Evolutionary conservation across 2,329 filamentous ascomycete genomes (phyloP).

Genomic region (Xylaria sp.): DNA sequence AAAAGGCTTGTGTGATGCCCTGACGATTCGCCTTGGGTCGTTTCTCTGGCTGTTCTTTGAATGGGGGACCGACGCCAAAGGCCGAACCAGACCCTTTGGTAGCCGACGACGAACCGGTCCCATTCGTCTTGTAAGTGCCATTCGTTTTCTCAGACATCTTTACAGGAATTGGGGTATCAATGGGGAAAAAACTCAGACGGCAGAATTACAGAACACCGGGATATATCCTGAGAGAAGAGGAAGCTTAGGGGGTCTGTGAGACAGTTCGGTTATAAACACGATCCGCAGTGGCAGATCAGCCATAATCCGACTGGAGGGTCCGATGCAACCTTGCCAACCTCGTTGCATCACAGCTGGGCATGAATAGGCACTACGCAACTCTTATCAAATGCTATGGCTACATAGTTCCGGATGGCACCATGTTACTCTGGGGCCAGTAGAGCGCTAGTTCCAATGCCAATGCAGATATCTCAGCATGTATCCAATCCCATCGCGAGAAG

Average conservation of each 20-base stretch:
- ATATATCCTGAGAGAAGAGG: not conserved
- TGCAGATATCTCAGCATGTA: conserved; percentile 36
- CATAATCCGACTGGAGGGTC: conserved; percentile 18
- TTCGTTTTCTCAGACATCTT: conserved; percentile 40
- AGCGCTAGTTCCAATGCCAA: conserved; percentile 35
- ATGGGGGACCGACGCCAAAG: conserved; percentile 36
- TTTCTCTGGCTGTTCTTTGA: conserved; percentile 39
- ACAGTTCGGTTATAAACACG: conserved; percentile 31
- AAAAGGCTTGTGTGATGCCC: conserved; percentile 51
- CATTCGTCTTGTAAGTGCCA: conserved; percentile 32
- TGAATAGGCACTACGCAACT: conserved; percentile 9
- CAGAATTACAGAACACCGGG: conserved; percentile 7
- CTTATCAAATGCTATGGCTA: conserved; percentile 21
- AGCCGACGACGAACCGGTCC: conserved; percentile 35
- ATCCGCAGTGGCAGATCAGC: conserved; percentile 13
- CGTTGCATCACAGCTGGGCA: conserved; percentile 8
- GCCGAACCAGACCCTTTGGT: conserved; percentile 30
- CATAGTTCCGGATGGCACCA: conserved; percentile 13
- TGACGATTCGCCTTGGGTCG: conserved; percentile 47
- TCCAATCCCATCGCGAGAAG: conserved; percentile 23
- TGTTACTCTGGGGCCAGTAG: conserved; percentile 22
- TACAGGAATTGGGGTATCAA: conserved; percentile 32
- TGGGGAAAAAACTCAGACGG: conserved; percentile 1
- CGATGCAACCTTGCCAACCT: conserved; percentile 30
- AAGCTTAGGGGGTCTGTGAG: not conserved